These are phyloP conservation scores for Cystobasidium pallidum DNA, from an alignment of 1,284 basidiomycete genomes.

Conservation along the genomic window DNA sequence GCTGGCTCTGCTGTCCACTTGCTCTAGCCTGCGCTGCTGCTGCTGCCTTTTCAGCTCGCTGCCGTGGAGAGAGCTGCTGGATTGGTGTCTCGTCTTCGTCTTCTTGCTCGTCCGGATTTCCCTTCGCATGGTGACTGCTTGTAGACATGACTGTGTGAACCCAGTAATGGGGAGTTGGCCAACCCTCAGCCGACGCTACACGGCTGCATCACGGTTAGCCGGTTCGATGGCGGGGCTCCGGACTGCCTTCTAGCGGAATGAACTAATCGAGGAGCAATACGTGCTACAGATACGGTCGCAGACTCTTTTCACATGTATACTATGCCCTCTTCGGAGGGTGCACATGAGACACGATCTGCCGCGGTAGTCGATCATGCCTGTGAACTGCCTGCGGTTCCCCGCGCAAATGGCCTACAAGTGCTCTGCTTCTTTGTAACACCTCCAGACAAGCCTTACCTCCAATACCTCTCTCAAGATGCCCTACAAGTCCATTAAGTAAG, in stretches of 20 bases:
- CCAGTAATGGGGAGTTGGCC: neutral
- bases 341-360: too few relatives aligned
- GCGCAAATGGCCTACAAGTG: too few relatives aligned
- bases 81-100: conserved; percentile 12
- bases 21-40: conserved; percentile 35
- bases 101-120: conserved; percentile 34
- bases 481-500: conserved; percentile 24
- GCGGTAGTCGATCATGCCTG: too few relatives aligned
- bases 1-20: conserved; percentile 7
- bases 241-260: neutral
- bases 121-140: neutral
- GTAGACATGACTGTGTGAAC: neutral
- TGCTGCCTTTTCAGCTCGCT: conserved; percentile 39
- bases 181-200: too few relatives aligned
- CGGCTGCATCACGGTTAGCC: too few relatives aligned
- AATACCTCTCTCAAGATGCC: neutral
- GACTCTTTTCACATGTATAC: too few relatives aligned
- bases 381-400: too few relatives aligned
- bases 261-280: too few relatives aligned
- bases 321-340: too few relatives aligned
- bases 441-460: neutral
- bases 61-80: conserved; percentile 14
- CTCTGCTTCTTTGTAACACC: neutral
- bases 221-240: neutral
- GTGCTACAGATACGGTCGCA: too few relatives aligned